These are phyloP conservation scores for Fraxinus anomala DNA, from an alignment of 257 asterid genomes.

Conservation along the genomic window DNA sequence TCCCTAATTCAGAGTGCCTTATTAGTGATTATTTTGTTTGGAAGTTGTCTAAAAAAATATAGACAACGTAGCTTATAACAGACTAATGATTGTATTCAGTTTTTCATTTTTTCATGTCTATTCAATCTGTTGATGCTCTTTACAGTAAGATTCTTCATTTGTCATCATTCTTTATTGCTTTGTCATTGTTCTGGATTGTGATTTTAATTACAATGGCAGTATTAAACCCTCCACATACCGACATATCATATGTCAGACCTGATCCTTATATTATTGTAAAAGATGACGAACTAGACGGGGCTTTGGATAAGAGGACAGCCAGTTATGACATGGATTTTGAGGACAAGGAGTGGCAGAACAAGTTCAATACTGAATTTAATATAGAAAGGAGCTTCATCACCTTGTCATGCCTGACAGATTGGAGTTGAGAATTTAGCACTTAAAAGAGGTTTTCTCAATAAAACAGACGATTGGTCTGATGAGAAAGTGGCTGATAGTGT, in stretches of 20 bases:
- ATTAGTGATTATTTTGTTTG: too few species aligned
- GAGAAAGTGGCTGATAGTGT: slow-evolving; percentile 47
- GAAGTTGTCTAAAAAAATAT: too few species aligned
- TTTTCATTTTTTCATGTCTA: too few species aligned
- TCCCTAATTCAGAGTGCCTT: too few species aligned
- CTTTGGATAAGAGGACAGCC: slow-evolving; percentile 56
- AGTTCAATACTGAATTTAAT: slow-evolving; percentile 41
- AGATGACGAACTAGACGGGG: slow-evolving; percentile 78
- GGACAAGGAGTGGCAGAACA: slow-evolving; percentile 73
- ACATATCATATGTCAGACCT: slow-evolving; percentile 54
- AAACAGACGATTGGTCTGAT: slow-evolving; percentile 56
- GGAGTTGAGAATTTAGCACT: slow-evolving; percentile 76
- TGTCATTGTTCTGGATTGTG: too few species aligned
- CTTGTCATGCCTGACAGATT: slow-evolving; percentile 55
- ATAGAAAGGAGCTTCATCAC: slow-evolving; percentile 37
- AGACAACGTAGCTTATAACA: too few species aligned
- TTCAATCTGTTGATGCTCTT: too few species aligned
- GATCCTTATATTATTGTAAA: slow-evolving; percentile 59
- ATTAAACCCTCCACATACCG: slow-evolving; percentile 22
- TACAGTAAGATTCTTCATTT: too few species aligned
- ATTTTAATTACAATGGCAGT: too few species aligned
- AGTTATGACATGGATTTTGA: slow-evolving; percentile 88
- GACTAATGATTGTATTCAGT: too few species aligned
- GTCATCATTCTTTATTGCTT: too few species aligned
- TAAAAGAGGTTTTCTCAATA: slow-evolving; percentile 60